Evolutionary conservation across 768 basidiomycete genomes (phyloP).

Genomic region (Trichaptum fuscoviolaceum): DNA sequence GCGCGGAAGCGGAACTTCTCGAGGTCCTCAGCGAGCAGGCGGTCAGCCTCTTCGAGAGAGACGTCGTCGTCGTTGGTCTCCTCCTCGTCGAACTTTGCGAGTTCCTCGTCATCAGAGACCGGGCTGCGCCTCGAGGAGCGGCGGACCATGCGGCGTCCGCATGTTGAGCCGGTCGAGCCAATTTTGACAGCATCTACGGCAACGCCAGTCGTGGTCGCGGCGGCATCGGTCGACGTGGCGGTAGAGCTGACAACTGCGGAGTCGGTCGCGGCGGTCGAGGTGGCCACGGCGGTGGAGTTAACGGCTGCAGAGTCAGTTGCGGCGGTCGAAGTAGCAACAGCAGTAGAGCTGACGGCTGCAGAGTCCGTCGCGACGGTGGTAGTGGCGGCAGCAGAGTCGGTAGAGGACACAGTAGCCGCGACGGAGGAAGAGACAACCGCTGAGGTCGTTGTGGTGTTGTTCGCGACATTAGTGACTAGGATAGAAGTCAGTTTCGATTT

Average conservation of each 20-base stretch:
- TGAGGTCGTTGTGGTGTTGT: background rate
- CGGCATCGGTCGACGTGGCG: background rate
- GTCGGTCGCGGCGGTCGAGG: background rate
- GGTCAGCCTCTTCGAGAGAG: background rate
- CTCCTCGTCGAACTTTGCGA: background rate
- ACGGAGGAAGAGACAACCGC: background rate
- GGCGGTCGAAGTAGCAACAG: background rate
- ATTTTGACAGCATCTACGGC: background rate
- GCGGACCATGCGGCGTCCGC: background rate
- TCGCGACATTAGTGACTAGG: background rate
- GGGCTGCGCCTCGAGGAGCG: background rate
- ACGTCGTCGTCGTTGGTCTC: background rate
- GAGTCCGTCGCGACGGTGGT: background rate
- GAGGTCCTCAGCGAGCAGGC: background rate
- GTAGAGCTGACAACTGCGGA: constrained; percentile 1
- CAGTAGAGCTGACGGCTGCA: background rate
- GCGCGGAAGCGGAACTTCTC: background rate
- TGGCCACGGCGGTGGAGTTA: background rate
- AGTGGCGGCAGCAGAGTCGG: background rate
- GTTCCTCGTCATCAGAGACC: background rate
- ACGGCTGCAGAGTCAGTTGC: background rate
- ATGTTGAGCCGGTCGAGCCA: background rate
- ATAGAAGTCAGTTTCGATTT: background rate
- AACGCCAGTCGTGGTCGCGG: background rate
- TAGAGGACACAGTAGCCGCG: background rate